These are phyloP conservation scores for Austropuccinia psidii DNA, from an alignment of 1,284 basidiomycete genomes.

Conservation along the genomic window DNA sequence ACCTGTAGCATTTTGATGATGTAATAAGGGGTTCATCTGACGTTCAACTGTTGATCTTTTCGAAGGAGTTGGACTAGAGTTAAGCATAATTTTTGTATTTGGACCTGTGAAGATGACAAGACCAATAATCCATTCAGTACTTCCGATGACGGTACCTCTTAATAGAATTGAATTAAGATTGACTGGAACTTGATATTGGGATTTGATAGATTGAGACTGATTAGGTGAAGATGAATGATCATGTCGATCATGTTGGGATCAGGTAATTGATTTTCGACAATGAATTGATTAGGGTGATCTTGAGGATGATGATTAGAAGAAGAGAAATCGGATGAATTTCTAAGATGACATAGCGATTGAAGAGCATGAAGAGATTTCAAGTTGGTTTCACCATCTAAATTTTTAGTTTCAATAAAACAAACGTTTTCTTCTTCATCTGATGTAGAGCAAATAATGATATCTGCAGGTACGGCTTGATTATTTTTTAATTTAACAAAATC, in stretches of 20 bases:
- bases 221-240: no score
- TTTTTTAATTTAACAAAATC: slow-evolving; percentile 88
- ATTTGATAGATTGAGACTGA: no score
- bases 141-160: slow-evolving; percentile 80
- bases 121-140: slow-evolving; percentile 87
- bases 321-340: slow-evolving; percentile 48
- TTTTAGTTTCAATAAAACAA: slow-evolving; percentile 97
- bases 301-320: no score
- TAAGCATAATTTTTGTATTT: slow-evolving; percentile 90
- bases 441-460: slow-evolving; percentile 87
- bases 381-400: slow-evolving; percentile 97
- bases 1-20: no score
- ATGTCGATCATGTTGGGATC: slow-evolving; percentile 94
- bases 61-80: slow-evolving; percentile 84
- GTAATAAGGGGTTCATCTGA: slow-evolving; percentile 97
- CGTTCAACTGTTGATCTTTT: slow-evolving; percentile 89
- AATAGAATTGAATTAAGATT: slow-evolving; percentile 77
- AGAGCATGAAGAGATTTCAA: slow-evolving; percentile 86
- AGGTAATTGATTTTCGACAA: slow-evolving; percentile 75
- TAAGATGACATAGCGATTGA: slow-evolving; percentile 63
- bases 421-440: slow-evolving; percentile 92
- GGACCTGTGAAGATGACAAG: slow-evolving; percentile 84
- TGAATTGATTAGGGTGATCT: slow-evolving; percentile 53
- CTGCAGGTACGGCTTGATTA: slow-evolving; percentile 78
- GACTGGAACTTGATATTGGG: slow-evolving; percentile 53